Conservation (phyloP, 352 stramenopile genomes). For the Globisporangium polare region DNA sequence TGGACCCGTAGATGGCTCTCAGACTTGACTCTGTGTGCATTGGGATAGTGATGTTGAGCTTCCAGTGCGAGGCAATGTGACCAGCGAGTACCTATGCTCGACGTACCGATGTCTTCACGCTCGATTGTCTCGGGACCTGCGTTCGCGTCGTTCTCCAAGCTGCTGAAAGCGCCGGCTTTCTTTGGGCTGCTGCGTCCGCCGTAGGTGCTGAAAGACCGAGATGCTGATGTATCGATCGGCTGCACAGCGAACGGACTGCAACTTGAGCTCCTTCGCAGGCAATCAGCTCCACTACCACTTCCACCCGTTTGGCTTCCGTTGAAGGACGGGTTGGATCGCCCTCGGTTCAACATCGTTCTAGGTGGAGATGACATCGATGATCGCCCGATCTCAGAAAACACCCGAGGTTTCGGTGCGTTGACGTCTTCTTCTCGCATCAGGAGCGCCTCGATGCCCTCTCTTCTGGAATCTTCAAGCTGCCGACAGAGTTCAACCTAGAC, state of each 20-base stretch:
- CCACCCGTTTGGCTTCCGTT: neutral
- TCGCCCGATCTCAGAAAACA: constrained; percentile 34
- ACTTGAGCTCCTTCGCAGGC: constrained; percentile 14
- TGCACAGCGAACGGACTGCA: constrained; percentile 12
- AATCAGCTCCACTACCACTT: constrained; percentile 9
- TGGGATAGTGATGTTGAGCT: too few species aligned
- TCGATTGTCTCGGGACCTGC: constrained; percentile 14
- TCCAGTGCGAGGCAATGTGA: neutral
- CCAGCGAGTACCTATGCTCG: neutral
- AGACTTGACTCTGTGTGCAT: constrained; percentile 42
- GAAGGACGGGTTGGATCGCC: neutral
- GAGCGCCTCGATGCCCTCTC: constrained; percentile 41
- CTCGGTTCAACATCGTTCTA: neutral
- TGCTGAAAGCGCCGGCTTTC: neutral
- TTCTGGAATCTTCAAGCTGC: constrained; percentile 36
- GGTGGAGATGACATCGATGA: constrained; percentile 6
- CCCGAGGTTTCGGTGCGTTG: constrained; percentile 35
- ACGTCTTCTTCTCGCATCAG: constrained; percentile 75
- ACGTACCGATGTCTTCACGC: constrained; percentile 23
- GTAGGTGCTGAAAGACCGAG: constrained; percentile 20
- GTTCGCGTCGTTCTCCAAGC: constrained; percentile 10
- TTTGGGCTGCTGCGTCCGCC: constrained; percentile 6
- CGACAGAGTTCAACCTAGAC: constrained; percentile 24
- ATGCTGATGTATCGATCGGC: constrained; percentile 11
- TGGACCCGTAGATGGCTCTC: constrained; percentile 34